Conservation (phyloP, 2,329 filamentous ascomycete genomes). For the Gremmenia infestans region DNA sequence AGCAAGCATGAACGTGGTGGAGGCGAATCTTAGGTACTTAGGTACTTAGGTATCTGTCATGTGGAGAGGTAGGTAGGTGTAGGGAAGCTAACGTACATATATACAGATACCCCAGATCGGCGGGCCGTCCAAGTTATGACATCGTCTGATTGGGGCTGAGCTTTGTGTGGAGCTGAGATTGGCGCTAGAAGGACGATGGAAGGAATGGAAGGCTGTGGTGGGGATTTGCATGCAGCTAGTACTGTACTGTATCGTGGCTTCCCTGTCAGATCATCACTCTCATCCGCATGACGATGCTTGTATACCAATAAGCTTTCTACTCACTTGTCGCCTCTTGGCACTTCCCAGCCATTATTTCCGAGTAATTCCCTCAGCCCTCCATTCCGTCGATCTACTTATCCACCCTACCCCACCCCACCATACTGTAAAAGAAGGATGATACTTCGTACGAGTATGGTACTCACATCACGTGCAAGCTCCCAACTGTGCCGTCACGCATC, state of each 20-base stretch:
- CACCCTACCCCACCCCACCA: too few species aligned
- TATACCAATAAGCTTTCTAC: too few species aligned
- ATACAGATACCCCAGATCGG: background rate
- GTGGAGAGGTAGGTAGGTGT: background rate
- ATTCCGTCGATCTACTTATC: too few species aligned
- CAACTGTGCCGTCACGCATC: too few species aligned
- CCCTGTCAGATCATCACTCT: background rate
- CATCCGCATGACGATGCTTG: too few species aligned
- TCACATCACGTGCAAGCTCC: too few species aligned
- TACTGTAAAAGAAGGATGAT: too few species aligned
- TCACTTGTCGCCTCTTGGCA: too few species aligned
- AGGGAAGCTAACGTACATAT: background rate
- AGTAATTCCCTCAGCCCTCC: too few species aligned
- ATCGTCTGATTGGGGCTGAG: background rate
- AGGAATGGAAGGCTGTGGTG: slow-evolving; percentile 7
- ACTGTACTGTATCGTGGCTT: background rate
- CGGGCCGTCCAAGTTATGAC: background rate
- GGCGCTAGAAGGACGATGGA: slow-evolving; percentile 12
- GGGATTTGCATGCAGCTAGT: background rate
- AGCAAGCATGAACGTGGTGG: background rate
- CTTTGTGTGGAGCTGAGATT: background rate
- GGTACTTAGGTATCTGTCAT: background rate
- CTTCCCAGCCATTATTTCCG: too few species aligned
- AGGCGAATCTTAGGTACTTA: background rate
- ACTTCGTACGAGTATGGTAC: too few species aligned